phyloP scores from a whole-genome alignment of 495 filamentous ascomycete genomes.

The Daldinia caldariorum region DNA sequence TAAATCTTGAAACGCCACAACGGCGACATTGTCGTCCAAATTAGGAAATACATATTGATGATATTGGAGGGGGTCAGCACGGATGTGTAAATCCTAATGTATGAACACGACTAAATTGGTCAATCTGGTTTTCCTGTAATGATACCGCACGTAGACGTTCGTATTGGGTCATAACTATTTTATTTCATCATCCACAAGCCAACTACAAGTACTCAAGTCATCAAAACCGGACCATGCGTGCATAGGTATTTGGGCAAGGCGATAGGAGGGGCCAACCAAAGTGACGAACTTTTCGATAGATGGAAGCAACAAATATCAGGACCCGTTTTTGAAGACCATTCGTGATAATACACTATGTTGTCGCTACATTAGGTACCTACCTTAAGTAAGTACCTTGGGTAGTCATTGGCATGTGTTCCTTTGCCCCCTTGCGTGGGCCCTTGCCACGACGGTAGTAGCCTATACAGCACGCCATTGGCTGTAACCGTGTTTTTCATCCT shows the following conservation, averaged over 20 bases:
- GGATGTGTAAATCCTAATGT: constrained; percentile 21
- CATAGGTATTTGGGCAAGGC: background rate
- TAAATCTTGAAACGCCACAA: constrained; percentile 42
- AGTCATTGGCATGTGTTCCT: constrained; percentile 26
- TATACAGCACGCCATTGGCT: constrained; percentile 15
- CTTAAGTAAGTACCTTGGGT: too few species aligned
- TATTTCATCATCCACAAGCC: background rate
- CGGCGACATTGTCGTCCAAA: constrained; percentile 22
- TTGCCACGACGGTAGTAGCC: constrained; percentile 22
- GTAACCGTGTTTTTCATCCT: constrained; percentile 9
- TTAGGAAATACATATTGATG: constrained; percentile 25
- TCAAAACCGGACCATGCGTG: constrained; percentile 4
- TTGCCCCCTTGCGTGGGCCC: constrained; percentile 23
- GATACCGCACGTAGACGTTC: background rate
- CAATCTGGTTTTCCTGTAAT: background rate
- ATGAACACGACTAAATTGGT: constrained; percentile 11
- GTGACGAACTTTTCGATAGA: constrained; percentile 9
- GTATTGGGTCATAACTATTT: background rate
- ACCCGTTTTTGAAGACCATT: constrained; percentile 23
- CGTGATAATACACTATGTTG: constrained; percentile 17
- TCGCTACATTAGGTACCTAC: too few species aligned
- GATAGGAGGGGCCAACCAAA: constrained; percentile 22
- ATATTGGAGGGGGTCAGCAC: constrained; percentile 28
- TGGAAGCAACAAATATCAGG: background rate
- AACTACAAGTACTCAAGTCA: background rate